A percentile compares a stretch with the other conserved stretches of the same genome.
Conservation (phyloP, 2,329 filamentous ascomycete genomes). For the Fusarium phyllophilum region DNA sequence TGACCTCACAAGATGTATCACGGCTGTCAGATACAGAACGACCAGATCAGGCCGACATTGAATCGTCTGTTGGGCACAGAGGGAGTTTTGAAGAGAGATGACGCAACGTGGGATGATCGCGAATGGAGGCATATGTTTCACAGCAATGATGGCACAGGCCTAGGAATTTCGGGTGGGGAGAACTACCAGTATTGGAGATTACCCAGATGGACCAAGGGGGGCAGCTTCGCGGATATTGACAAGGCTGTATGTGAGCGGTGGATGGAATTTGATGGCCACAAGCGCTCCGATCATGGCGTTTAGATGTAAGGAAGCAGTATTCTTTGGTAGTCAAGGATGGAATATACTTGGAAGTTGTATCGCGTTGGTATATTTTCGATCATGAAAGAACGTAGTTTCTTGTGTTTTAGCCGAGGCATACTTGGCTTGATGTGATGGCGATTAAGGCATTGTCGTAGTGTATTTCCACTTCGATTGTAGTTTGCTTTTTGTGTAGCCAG, state of each 20-base stretch:
- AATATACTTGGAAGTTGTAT: too few relatives aligned
- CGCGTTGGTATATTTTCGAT: not conserved
- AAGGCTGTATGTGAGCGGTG: not conserved
- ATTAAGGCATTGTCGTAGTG: fast-evolving
- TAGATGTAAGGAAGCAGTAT: not conserved
- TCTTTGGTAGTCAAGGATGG: too few relatives aligned
- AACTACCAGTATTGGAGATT: too few relatives aligned
- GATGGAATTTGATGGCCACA: not conserved
- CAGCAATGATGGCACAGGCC: not conserved
- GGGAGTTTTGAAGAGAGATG: not conserved
- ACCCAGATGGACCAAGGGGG: too few relatives aligned
- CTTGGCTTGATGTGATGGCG: too few relatives aligned
- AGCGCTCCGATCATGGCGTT: not conserved
- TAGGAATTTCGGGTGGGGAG: too few relatives aligned
- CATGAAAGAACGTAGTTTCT: not conserved
- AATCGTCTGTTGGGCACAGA: not conserved
- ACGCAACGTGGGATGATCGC: not conserved
- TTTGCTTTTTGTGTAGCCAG: fast-evolving
- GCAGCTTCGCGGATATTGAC: not conserved
- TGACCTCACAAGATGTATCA: not conserved
- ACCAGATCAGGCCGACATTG: too few relatives aligned
- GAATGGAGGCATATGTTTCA: not conserved
- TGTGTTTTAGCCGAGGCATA: not conserved
- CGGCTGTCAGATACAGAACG: not conserved
- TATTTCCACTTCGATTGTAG: not conserved